Conservation (phyloP, 2,329 filamentous ascomycete genomes). For the Sclerotinia borealis region DNA sequence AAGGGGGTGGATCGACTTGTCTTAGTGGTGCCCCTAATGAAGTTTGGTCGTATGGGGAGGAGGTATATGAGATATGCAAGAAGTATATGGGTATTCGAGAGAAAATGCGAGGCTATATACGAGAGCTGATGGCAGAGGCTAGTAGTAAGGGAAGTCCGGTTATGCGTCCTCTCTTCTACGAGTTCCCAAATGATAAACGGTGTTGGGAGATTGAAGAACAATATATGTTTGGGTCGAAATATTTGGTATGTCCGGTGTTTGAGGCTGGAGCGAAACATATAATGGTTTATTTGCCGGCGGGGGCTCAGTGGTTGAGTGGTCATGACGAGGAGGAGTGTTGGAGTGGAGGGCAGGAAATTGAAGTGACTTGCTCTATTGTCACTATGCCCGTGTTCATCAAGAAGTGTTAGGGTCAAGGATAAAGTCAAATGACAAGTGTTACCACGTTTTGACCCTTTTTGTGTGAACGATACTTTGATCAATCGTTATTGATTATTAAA, state of each 20-base stretch:
- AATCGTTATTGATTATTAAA: not conserved
- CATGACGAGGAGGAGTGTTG: slow-evolving; percentile 17
- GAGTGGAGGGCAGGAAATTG: slow-evolving; percentile 37
- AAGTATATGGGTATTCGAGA: slow-evolving; percentile 55
- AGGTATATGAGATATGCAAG: slow-evolving; percentile 53
- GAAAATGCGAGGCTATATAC: slow-evolving; percentile 50
- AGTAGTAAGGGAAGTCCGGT: slow-evolving; percentile 54
- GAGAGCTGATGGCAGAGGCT: slow-evolving; percentile 52
- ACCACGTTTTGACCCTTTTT: not conserved
- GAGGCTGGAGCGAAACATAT: slow-evolving; percentile 39
- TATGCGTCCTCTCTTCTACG: slow-evolving; percentile 58
- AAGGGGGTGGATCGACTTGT: slow-evolving; percentile 20
- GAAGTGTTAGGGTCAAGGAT: not conserved
- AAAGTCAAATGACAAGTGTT: not conserved
- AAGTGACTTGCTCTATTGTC: slow-evolving; percentile 40
- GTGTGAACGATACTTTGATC: not conserved
- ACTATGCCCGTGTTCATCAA: slow-evolving; percentile 42
- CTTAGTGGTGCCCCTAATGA: slow-evolving; percentile 50
- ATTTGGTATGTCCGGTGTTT: slow-evolving; percentile 52
- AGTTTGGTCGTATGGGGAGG: slow-evolving; percentile 59
- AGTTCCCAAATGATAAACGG: slow-evolving; percentile 49
- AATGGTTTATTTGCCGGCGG: slow-evolving; percentile 47
- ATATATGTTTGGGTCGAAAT: slow-evolving; percentile 58
- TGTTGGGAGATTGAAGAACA: slow-evolving; percentile 54
- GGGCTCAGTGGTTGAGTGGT: slow-evolving; percentile 17